A percentile compares a stretch with the other conserved stretches of the same genome.
Conservation (phyloP, 177 flowering plant species). For the Tripterygium wilfordii region DNA sequence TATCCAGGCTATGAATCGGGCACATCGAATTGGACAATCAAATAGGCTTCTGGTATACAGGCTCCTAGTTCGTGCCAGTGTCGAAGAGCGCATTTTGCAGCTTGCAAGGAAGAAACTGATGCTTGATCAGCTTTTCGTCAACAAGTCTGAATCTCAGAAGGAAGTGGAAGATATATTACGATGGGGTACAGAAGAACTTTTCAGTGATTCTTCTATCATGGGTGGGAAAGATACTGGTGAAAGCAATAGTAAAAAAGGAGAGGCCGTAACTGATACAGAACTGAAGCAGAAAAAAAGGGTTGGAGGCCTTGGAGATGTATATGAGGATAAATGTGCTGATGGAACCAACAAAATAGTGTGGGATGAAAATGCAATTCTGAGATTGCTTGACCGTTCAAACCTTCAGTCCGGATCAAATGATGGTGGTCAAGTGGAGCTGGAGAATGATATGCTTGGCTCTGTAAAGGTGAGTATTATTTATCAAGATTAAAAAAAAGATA, state of each 20-base stretch:
- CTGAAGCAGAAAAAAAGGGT: slow-evolving; percentile 51
- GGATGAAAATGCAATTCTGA: slow-evolving; percentile 87
- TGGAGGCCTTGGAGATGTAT: slow-evolving; percentile 94
- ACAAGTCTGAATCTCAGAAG: slow-evolving; percentile 90
- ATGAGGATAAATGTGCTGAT: slow-evolving; percentile 85
- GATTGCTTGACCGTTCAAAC: slow-evolving; percentile 81
- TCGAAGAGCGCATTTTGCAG: slow-evolving; percentile 96
- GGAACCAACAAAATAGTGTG: slow-evolving; percentile 62
- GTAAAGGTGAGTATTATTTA: slow-evolving; percentile 73
- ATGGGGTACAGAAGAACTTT: slow-evolving; percentile 99
- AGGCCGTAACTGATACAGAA: slow-evolving; percentile 41
- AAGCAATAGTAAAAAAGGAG: slow-evolving; percentile 36
- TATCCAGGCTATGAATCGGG: slow-evolving; percentile 99
- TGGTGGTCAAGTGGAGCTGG: slow-evolving; percentile 61
- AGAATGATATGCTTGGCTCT: slow-evolving; percentile 94
- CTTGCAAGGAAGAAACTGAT: slow-evolving; percentile 95
- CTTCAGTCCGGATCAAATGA: slow-evolving; percentile 56
- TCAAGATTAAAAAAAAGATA: too few relatives aligned
- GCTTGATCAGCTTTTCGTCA: slow-evolving; percentile 98
- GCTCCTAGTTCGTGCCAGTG: slow-evolving; percentile 97
- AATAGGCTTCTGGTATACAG: slow-evolving; percentile 90
- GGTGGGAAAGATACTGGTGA: slow-evolving; percentile 48
- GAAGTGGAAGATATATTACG: slow-evolving; percentile 92
- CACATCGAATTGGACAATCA: slow-evolving; percentile 98
- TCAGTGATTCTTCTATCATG: slow-evolving; percentile 45